Evolutionary conservation across 768 basidiomycete species (phyloP).

Genomic region (Boletus subcaerulescens): DNA sequence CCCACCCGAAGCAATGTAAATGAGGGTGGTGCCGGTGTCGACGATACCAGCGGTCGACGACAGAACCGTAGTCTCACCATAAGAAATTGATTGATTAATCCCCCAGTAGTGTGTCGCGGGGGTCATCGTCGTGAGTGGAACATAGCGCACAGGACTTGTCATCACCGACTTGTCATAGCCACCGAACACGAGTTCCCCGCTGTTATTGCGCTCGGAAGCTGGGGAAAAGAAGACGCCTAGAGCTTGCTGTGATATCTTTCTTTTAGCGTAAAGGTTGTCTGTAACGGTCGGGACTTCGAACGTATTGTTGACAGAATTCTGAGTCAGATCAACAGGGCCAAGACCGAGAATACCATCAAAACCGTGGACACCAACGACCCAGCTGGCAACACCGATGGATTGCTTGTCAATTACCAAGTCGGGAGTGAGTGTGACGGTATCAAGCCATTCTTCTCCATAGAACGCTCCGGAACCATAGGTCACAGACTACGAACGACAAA

Average conservation of each 20-base stretch:
- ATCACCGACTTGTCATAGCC: constrained; percentile 17
- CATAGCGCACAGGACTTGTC: constrained; percentile 23
- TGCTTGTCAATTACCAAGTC: constrained; percentile 19
- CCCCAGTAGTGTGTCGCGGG: constrained; percentile 32
- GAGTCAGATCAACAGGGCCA: constrained; percentile 36
- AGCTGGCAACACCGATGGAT: constrained; percentile 35
- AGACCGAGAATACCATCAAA: constrained; percentile 42
- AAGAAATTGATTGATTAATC: constrained; percentile 33
- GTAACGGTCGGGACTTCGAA: constrained; percentile 32
- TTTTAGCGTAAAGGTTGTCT: constrained; percentile 33
- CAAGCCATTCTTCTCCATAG: constrained; percentile 14
- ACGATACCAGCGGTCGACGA: constrained; percentile 29
- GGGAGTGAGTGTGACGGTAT: constrained; percentile 10
- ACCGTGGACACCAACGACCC: constrained; percentile 1
- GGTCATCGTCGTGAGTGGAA: constrained; percentile 21
- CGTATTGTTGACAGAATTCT: constrained; percentile 15
- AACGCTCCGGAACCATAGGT: constrained; percentile 4
- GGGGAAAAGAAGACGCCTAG: constrained; percentile 35
- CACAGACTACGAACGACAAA: not conserved
- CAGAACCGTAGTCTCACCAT: constrained; percentile 22
- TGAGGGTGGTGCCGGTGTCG: constrained; percentile 32
- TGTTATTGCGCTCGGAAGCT: constrained; percentile 14
- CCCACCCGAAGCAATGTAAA: constrained; percentile 22
- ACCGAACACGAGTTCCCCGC: constrained; percentile 29
- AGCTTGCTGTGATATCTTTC: constrained; percentile 25